phyloP scores from a whole-genome alignment of 257 asterid genomes.

The Thymus mandschuricus region DNA sequence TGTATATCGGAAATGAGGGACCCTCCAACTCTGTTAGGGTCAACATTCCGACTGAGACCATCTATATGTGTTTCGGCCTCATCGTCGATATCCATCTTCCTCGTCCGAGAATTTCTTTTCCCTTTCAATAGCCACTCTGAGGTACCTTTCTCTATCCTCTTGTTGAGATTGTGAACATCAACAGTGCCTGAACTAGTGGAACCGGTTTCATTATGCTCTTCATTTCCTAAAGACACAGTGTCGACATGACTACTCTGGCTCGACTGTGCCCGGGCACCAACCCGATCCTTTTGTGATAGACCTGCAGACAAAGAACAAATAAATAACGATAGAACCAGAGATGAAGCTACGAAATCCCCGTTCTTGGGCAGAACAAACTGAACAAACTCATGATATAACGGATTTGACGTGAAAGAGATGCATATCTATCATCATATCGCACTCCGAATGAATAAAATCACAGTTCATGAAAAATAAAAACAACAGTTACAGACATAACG shows the following conservation, averaged over 20 bases:
- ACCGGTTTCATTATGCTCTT: constrained; percentile 65
- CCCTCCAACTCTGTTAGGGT: constrained; percentile 42
- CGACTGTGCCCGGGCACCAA: constrained; percentile 52
- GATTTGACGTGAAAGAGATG: background rate
- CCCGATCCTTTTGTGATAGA: constrained; percentile 48
- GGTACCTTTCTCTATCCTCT: constrained; percentile 54
- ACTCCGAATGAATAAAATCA: constrained; percentile 4
- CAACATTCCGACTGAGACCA: constrained; percentile 36
- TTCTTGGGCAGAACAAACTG: background rate
- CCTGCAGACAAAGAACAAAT: constrained; percentile 40
- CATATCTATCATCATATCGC: background rate
- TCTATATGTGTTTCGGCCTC: constrained; percentile 41
- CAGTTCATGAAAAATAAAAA: background rate
- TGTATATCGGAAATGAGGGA: constrained; percentile 45
- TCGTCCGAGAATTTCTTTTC: constrained; percentile 71
- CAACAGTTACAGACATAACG: background rate
- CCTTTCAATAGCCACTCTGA: constrained; percentile 85
- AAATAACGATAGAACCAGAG: background rate
- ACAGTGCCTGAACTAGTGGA: constrained; percentile 67
- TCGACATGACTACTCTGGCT: constrained; percentile 73
- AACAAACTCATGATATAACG: background rate
- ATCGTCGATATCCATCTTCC: constrained; percentile 48
- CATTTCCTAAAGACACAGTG: constrained; percentile 56
- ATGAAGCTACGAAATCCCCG: background rate
- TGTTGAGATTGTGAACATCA: constrained; percentile 41